Conservation (phyloP, 768 basidiomycete species). For the Russula brevipes region DNA sequence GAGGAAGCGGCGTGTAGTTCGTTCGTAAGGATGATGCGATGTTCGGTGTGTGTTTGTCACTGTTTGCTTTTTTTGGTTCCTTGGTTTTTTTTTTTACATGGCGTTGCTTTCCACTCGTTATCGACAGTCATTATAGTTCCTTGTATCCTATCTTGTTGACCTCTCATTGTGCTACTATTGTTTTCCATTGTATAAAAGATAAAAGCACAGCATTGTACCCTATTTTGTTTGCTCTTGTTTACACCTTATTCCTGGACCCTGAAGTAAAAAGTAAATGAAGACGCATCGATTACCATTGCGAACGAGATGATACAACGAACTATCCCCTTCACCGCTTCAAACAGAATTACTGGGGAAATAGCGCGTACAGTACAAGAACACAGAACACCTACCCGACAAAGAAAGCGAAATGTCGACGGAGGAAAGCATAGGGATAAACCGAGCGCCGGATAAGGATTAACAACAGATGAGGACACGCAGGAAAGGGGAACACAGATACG, state of each 20-base stretch:
- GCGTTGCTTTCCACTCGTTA: not conserved
- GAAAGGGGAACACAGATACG: not conserved
- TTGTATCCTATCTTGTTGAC: not conserved
- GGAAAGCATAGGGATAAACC: constrained; percentile 11
- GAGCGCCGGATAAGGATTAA: not conserved
- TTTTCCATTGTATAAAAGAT: constrained; percentile 11
- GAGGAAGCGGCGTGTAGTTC: not conserved
- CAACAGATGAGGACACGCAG: constrained; percentile 1
- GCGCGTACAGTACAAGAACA: constrained; percentile 17
- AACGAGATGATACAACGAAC: constrained; percentile 18
- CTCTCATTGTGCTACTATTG: not conserved
- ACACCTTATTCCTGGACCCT: not conserved
- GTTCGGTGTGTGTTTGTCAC: not conserved
- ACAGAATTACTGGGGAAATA: constrained; percentile 1
- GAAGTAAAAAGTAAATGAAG: not conserved
- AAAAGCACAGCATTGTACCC: constrained; percentile 11
- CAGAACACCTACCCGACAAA: constrained; percentile 1
- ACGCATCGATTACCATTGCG: constrained; percentile 17
- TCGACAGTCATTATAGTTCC: not conserved
- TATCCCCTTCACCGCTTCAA: constrained; percentile 1
- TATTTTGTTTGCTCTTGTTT: constrained; percentile 4
- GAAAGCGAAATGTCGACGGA: not conserved
- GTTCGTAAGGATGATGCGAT: not conserved
- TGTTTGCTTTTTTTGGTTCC: not conserved
- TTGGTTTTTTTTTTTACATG: not conserved